Base-by-base conservation (phyloP, 495 filamentous ascomycete species). In the Aspergillus olivimuriae region DNA sequence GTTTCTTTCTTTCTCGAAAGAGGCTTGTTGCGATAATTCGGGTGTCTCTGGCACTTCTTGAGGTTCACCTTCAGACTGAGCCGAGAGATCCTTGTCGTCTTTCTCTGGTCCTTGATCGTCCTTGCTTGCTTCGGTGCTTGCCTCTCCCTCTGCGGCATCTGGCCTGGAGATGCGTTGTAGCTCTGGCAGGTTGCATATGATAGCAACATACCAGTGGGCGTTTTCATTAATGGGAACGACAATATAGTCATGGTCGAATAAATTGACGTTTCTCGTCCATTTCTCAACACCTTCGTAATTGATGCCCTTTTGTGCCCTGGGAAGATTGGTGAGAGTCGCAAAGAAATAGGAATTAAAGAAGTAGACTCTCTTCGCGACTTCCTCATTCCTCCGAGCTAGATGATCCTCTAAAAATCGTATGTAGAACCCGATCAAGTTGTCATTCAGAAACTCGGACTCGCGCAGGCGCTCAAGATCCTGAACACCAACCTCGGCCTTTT, bases 291-390 rank as follows among this genome's bases (percentile, higher is more conserved):
- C 84, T 18, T 81, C 75, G 55, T 91, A 91, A 50, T 91, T 88
- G 58, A 89, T 82, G 0, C 65, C 69, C 44, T 66, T 72, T 42
- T 66, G 68, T 23, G 77, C 83, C 12, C 69, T 68, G 11, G 72
- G 66, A 19, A 65, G 71, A 20, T 69, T 80, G 3, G 76, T 80
- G 23, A 98, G 74, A 4, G 81, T 81, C 18, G 78, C 77, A 53
- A 86, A 95, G 65, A 98, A 97, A 60, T 87, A 95, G 3, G 86
- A 89, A 54, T 94, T 96, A 67, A 90, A 86, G 48, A 95, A 83
- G 60, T 92, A 90, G 2, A 91, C 76, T 26, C 78, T 74, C 47
- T 80, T 73, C 4, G 80, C 74, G 28, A 79, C 55, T 14, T 77
- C 74, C 1, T 74, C 66, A 34, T 77, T 72, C 11, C 67, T 69